phyloP scores from a whole-genome alignment of 2,329 filamentous ascomycete genomes.

The Calonectria montana region DNA sequence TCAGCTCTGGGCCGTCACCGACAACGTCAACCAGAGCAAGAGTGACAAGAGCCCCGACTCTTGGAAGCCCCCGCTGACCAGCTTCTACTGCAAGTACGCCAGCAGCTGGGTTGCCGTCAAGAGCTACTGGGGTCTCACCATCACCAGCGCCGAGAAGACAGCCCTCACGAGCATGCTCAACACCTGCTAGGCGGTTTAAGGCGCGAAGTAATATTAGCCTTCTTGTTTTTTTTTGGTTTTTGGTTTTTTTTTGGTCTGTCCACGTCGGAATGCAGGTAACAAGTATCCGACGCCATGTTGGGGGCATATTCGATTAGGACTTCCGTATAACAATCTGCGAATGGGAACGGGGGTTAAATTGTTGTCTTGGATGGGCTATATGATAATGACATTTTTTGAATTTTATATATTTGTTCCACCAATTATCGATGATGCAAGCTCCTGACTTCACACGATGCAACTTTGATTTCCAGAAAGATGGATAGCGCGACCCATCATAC shows the following conservation, averaged over 20 bases:
- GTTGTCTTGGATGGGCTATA: no score
- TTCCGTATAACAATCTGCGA: no score
- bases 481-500: no score
- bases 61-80: conserved; percentile 78
- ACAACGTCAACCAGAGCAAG: conserved; percentile 79
- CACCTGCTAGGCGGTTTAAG: conserved; percentile 39
- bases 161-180: conserved; percentile 64
- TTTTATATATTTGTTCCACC: no score
- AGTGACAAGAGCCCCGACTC: conserved; percentile 78
- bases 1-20: conserved; percentile 83
- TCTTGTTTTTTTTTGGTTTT: not conserved
- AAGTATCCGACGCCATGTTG: not conserved
- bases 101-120: conserved; percentile 84
- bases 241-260: not conserved
- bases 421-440: no score
- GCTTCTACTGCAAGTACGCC: conserved; percentile 83
- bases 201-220: not conserved
- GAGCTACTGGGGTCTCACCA: conserved; percentile 73
- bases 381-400: no score
- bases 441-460: no score
- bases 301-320: no score
- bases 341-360: no score
- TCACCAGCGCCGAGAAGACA: conserved; percentile 78
- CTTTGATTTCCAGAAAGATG: no score
- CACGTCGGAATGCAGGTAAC: not conserved